These are phyloP conservation scores for Candida maris DNA, from an alignment of 805 yeast genomes.

Conservation along the genomic window DNA sequence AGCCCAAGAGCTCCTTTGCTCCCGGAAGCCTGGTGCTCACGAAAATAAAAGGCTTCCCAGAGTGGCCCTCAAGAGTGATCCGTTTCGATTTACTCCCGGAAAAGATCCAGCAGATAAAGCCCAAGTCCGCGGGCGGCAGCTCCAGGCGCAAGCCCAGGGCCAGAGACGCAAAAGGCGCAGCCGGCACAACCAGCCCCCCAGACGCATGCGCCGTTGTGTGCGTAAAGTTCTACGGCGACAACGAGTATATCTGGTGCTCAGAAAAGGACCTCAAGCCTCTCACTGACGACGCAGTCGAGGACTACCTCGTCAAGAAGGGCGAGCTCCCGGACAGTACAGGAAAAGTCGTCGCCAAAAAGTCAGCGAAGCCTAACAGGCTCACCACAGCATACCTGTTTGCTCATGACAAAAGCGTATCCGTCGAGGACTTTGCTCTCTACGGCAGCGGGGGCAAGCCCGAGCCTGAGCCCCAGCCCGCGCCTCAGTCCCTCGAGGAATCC, in stretches of 20 bases:
- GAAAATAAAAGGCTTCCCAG: constrained; percentile 81
- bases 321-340: constrained; percentile 34
- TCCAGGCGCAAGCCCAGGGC: constrained; percentile 18
- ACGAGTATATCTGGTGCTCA: constrained; percentile 66
- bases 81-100: constrained; percentile 59
- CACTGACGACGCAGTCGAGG: constrained; percentile 38
- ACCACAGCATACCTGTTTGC: constrained; percentile 31
- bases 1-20: constrained; percentile 3
- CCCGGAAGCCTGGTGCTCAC: constrained; percentile 65
- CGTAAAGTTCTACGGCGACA: constrained; percentile 70
- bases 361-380: constrained; percentile 32
- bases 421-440: constrained; percentile 42
- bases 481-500: constrained; percentile 6
- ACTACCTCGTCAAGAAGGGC: constrained; percentile 25
- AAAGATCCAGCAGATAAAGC: constrained; percentile 46
- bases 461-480: constrained; percentile 6
- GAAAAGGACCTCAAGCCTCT: constrained; percentile 48
- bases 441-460: constrained; percentile 41
- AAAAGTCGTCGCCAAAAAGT: constrained; percentile 49
- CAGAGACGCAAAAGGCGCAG: constrained; percentile 11
- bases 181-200: constrained; percentile 30
- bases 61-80: constrained; percentile 88
- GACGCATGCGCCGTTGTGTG: constrained; percentile 25
- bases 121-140: constrained; percentile 38
- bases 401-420: constrained; percentile 39